Evolutionary conservation across 2,329 filamentous ascomycete species (phyloP), one percentile per base, ranked within the genome.

Genomic region (Arthrobotrys pseudoclavata): DNA sequence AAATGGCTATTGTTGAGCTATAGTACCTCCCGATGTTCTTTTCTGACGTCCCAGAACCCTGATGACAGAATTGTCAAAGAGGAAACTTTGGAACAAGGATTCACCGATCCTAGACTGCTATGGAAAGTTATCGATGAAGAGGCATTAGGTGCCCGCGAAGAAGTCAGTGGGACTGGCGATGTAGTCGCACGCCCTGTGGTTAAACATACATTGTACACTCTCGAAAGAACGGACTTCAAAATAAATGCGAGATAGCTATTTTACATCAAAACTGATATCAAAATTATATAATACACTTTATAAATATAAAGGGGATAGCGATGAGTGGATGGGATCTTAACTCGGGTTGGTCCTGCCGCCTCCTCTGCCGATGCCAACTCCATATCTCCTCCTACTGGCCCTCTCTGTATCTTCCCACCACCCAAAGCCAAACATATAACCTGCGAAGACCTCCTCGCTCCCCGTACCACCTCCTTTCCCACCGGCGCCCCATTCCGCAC

Each of bases 401-500:
- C 61, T 66, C 53, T 68, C 67, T 5, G 26, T 24, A 62, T 77
- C 74, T 29, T 60, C 48, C 79, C 79, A 79, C 72, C 76, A 64
- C 80, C 74, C 79, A 47, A 80, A 63, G 15, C 80, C 76, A 69
- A 79, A 80, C 31, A 69, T 80, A 76, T 66, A 66, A 9, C 66
- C 80, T 18, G 57, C 66, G 48, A 80, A 81, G 1, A 79, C 61
- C 26, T 76, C 72, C 26, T 69, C 37, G 6, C 47, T 52, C 10
- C 48, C 57, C 24, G 79, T 82, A 6, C 74, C 74, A 0, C 61
- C 62, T 3, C 48, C 67, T 22, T 80, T 81, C 18, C 53, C 67
- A 20, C 80, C 79, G 13, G 64, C 61, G 29, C 79, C 79, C 82
- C 82, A 83, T 71, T 82, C 82, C 0, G 80, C 79, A 3, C 81